Evolutionary conservation across 495 filamentous ascomycete species (phyloP).

Genomic region (Tuber calosporum): DNA sequence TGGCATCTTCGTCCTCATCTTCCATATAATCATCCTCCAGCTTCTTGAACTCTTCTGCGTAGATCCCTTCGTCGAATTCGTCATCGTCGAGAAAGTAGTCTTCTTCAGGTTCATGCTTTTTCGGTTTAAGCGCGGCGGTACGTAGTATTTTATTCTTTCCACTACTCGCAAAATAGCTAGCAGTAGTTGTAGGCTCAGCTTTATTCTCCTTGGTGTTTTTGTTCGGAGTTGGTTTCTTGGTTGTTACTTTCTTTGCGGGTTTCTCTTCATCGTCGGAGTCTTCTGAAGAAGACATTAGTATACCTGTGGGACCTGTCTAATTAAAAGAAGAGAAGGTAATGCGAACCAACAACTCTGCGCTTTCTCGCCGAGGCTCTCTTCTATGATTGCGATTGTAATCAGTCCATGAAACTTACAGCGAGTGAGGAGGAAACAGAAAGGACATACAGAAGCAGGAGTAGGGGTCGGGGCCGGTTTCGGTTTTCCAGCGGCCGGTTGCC

Average conservation of each 20-base stretch:
- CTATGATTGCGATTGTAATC: slow-evolving; percentile 15
- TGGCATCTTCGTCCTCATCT: slow-evolving; percentile 33
- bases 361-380: slow-evolving; percentile 32
- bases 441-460: slow-evolving; percentile 24
- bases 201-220: slow-evolving; percentile 27
- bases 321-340: slow-evolving; percentile 5
- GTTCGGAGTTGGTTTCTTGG: slow-evolving; percentile 18
- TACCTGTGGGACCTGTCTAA: neutral
- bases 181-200: slow-evolving; percentile 29
- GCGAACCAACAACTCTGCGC: slow-evolving; percentile 38
- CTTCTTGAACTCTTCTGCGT: slow-evolving; percentile 39
- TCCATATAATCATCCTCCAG: slow-evolving; percentile 38
- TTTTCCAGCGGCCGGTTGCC: slow-evolving; percentile 44
- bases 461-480: slow-evolving; percentile 21
- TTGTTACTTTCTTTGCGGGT: slow-evolving; percentile 21
- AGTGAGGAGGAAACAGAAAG: slow-evolving; percentile 4
- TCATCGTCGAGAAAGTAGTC: slow-evolving; percentile 38
- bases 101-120: slow-evolving; percentile 29
- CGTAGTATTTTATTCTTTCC: slow-evolving; percentile 39
- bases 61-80: slow-evolving; percentile 39
- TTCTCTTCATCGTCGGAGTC: slow-evolving; percentile 42
- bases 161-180: slow-evolving; percentile 32
- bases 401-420: neutral
- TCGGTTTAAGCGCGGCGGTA: slow-evolving; percentile 35
- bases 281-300: slow-evolving; percentile 13